Evolutionary conservation across 805 yeast species (phyloP).

Genomic region (Yarrowia phangngaensis): DNA sequence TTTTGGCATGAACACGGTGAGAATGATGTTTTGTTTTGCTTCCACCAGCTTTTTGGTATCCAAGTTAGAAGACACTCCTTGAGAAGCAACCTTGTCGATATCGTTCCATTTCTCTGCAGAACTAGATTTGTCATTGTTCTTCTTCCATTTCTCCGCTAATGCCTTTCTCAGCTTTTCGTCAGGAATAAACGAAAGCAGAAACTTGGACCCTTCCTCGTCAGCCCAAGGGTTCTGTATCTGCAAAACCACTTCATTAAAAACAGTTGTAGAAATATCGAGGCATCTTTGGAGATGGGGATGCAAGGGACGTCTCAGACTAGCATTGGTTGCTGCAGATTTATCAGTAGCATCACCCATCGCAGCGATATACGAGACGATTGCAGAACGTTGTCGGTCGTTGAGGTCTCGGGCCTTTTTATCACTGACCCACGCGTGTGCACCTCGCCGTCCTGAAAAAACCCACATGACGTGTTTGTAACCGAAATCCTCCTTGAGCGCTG

Average conservation of each 20-base stretch:
- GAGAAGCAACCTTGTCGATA: constrained; percentile 47
- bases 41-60: constrained; percentile 54
- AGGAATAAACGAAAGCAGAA: constrained; percentile 59
- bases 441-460: constrained; percentile 98
- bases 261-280: constrained; percentile 57
- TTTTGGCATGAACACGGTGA: constrained; percentile 82
- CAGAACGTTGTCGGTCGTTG: constrained; percentile 68
- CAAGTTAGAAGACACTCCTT: constrained; percentile 39
- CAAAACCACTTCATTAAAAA: constrained; percentile 63
- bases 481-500: constrained; percentile 76
- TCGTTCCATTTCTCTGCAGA: constrained; percentile 70
- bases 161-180: constrained; percentile 49
- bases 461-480: constrained; percentile 83
- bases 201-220: constrained; percentile 50
- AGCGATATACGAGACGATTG: constrained; percentile 80
- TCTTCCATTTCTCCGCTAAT: constrained; percentile 58
- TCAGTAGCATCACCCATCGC: constrained; percentile 52
- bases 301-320: constrained; percentile 63
- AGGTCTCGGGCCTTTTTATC: constrained; percentile 74
- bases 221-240: constrained; percentile 88
- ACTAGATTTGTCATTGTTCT: constrained; percentile 51
- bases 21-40: constrained; percentile 75
- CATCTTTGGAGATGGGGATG: constrained; percentile 83
- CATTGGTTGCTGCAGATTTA: constrained; percentile 45
- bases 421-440: constrained; percentile 98